phyloP scores from a whole-genome alignment of 805 yeast genomes.

The Yamadazyma akitaensis region DNA sequence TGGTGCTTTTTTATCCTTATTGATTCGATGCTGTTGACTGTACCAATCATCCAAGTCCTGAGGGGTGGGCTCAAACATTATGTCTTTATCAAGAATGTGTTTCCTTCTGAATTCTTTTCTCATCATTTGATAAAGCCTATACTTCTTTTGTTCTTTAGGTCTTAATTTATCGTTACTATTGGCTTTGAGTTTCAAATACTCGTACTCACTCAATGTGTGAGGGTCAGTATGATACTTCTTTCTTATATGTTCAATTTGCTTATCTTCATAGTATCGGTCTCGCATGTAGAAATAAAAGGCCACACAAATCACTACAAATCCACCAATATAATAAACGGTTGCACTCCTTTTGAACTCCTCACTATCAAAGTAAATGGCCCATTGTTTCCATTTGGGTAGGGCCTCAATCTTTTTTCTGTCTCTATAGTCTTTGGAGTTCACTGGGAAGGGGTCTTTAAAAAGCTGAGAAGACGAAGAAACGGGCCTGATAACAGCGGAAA shows the following conservation, averaged over 20 bases:
- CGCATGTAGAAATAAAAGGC: constrained; percentile 65
- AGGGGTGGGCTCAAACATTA: constrained; percentile 40
- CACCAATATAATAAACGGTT: constrained; percentile 61
- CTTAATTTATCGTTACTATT: constrained; percentile 55
- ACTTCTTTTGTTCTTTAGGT: constrained; percentile 60
- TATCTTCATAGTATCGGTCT: constrained; percentile 62
- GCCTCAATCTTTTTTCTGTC: constrained; percentile 25
- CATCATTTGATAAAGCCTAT: constrained; percentile 57
- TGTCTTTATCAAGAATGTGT: constrained; percentile 29
- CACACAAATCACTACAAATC: constrained; percentile 52
- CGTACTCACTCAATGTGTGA: constrained; percentile 54
- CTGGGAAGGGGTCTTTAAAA: constrained; percentile 33
- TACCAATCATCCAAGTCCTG: constrained; percentile 43
- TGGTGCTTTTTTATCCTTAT: constrained; percentile 21
- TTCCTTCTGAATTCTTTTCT: constrained; percentile 42
- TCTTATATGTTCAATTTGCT: constrained; percentile 47
- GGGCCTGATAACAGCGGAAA: constrained; percentile 1
- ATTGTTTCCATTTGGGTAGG: constrained; percentile 36
- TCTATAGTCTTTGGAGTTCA: constrained; percentile 27
- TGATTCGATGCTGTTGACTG: constrained; percentile 27
- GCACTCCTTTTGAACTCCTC: constrained; percentile 58
- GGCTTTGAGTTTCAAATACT: constrained; percentile 58
- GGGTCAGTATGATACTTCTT: constrained; percentile 38
- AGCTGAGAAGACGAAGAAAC: not conserved
- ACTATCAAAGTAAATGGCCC: constrained; percentile 44